Conservation (phyloP, 2,329 filamentous ascomycete genomes). For the Colletotrichum sp. region DNA sequence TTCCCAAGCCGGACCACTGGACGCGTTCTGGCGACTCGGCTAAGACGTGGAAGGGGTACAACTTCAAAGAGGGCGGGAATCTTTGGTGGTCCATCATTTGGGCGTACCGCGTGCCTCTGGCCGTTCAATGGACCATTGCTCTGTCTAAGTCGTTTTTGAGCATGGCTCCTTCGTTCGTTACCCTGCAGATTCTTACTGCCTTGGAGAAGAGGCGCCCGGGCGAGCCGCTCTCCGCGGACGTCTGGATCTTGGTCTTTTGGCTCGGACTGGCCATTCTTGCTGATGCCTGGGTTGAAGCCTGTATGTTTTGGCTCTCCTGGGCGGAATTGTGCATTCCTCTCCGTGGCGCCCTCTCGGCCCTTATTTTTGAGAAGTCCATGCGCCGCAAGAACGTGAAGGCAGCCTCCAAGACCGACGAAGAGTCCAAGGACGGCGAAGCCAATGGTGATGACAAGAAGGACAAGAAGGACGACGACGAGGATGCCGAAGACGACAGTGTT, state of each 20-base stretch:
- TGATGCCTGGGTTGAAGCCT: slow-evolving; percentile 66
- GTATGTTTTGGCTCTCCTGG: slow-evolving; percentile 71
- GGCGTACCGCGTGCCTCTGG: slow-evolving; percentile 61
- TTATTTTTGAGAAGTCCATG: slow-evolving; percentile 80
- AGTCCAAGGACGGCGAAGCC: slow-evolving; percentile 30
- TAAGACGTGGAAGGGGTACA: slow-evolving; percentile 51
- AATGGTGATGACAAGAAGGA: slow-evolving; percentile 33
- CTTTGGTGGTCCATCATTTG: slow-evolving; percentile 66
- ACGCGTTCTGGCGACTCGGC: slow-evolving; percentile 57
- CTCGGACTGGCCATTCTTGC: slow-evolving; percentile 66
- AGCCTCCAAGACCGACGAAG: slow-evolving; percentile 49
- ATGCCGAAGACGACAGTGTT: slow-evolving; percentile 46
- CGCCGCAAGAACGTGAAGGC: slow-evolving; percentile 78
- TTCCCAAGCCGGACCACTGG: slow-evolving; percentile 64
- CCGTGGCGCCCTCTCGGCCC: slow-evolving; percentile 70
- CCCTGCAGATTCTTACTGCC: slow-evolving; percentile 67
- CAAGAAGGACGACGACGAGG: slow-evolving; percentile 53
- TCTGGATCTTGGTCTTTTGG: slow-evolving; percentile 72
- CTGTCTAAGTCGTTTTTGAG: slow-evolving; percentile 60
- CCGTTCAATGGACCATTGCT: slow-evolving; percentile 64
- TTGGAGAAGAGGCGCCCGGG: slow-evolving; percentile 62
- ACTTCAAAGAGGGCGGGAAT: slow-evolving; percentile 38
- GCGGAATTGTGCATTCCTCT: slow-evolving; percentile 68
- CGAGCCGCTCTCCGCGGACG: slow-evolving; percentile 50
- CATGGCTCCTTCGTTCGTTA: slow-evolving; percentile 73